These are phyloP conservation scores for Fistulifera pelliculosa DNA, from an alignment of 108 stramenopile species.

Conservation along the genomic window DNA sequence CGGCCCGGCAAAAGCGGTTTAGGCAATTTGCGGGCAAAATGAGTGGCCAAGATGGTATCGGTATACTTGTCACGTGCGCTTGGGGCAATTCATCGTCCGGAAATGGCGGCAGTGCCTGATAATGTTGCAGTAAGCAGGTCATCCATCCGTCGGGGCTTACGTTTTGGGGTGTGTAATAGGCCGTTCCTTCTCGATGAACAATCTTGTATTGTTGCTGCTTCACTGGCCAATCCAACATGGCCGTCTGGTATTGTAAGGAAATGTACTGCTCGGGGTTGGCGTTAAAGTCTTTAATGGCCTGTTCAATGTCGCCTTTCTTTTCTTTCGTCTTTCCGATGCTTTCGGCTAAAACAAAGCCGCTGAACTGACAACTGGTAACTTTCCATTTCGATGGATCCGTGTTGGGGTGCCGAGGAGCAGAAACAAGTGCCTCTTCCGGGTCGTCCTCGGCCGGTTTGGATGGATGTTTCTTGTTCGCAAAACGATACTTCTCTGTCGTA, in stretches of 20 bases:
- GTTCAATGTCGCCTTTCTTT: conserved; percentile 11
- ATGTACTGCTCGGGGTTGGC: conserved; percentile 21
- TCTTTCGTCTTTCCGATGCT: conserved; percentile 10
- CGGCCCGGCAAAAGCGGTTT: conserved; percentile 31
- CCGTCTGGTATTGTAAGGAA: conserved; percentile 20
- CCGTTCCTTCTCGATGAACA: conserved; percentile 26
- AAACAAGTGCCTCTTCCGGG: no score
- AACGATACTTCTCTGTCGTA: no score
- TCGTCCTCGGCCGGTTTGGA: no score
- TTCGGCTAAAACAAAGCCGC: conserved; percentile 5
- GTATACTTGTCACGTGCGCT: conserved; percentile 3
- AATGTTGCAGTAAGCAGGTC: conserved; percentile 18
- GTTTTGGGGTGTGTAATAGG: conserved; percentile 11
- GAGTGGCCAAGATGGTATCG: conserved; percentile 6
- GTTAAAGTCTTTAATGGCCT: conserved; percentile 15
- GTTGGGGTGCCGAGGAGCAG: background rate
- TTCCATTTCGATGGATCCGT: conserved; percentile 19
- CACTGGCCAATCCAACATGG: conserved; percentile 22
- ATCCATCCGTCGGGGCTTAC: conserved; percentile 20
- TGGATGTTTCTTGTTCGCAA: no score
- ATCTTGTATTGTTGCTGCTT: conserved; percentile 17
- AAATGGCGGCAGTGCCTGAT: conserved; percentile 14
- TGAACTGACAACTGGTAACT: conserved; percentile 13
- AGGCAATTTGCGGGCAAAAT: conserved; percentile 9
- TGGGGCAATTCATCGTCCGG: conserved; percentile 5